Evolutionary conservation across 1,284 basidiomycete genomes (phyloP).

Genomic region (Exobasidium cylindrosporum): DNA sequence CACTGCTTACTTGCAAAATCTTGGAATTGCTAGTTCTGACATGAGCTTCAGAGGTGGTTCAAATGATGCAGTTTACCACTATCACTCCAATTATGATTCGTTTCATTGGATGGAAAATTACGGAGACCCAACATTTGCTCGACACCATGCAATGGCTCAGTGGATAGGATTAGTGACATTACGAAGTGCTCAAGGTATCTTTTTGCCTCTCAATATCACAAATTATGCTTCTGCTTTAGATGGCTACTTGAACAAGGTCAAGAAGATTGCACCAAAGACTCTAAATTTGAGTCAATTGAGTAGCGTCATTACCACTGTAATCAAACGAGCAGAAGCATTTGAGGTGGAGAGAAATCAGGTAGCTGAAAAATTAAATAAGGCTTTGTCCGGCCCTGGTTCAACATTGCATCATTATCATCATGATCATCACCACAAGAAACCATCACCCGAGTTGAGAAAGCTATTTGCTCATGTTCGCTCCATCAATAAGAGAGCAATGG

Average conservation of each 20-base stretch:
- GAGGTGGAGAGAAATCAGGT: constrained; percentile 2
- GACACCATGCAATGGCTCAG: constrained; percentile 69
- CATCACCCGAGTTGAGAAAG: not conserved
- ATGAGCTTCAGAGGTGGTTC: constrained; percentile 48
- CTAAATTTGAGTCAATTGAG: not conserved
- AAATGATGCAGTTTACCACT: constrained; percentile 71
- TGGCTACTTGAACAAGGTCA: constrained; percentile 32
- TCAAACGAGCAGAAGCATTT: constrained; percentile 1
- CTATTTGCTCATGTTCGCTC: constrained; percentile 4
- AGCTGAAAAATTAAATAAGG: not conserved
- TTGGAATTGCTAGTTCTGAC: constrained; percentile 57
- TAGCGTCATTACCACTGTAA: not conserved
- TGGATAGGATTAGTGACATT: constrained; percentile 59
- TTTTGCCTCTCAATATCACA: constrained; percentile 71
- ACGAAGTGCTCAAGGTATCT: constrained; percentile 64
- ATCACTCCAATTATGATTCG: constrained; percentile 70
- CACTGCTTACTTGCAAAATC: constrained; percentile 67
- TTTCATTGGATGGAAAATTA: constrained; percentile 72
- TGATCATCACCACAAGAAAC: not conserved
- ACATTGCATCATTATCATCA: not conserved
- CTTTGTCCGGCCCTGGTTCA: not conserved
- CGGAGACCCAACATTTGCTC: constrained; percentile 72
- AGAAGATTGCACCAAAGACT: constrained; percentile 17
- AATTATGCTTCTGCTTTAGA: constrained; percentile 36
- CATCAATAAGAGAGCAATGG: constrained; percentile 67